Conservation (phyloP, 164 flowering plant species). For the Cinnamomum chago region DNA sequence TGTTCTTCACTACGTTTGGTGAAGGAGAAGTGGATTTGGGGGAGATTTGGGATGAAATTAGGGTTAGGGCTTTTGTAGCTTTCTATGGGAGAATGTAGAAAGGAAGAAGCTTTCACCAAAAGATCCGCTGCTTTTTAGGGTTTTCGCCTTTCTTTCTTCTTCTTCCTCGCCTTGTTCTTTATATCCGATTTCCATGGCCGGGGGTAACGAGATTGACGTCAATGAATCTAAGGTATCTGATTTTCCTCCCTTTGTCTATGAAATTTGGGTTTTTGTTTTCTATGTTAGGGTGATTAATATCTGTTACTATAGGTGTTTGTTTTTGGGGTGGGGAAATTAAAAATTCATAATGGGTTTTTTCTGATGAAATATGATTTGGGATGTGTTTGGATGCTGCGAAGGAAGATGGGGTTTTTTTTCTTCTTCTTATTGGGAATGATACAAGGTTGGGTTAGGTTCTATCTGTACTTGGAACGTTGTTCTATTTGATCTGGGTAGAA, state of each 20-base stretch:
- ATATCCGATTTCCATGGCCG: constrained; percentile 36
- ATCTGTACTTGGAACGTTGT: too few species aligned
- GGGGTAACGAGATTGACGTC: constrained; percentile 47
- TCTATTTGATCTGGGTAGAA: too few species aligned
- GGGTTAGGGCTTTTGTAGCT: not conserved
- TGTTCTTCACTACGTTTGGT: not conserved
- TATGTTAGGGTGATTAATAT: not conserved
- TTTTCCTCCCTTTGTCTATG: not conserved
- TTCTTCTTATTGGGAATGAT: too few species aligned
- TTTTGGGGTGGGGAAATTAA: not conserved
- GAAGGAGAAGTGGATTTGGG: not conserved
- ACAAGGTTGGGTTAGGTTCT: too few species aligned
- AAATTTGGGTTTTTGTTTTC: not conserved
- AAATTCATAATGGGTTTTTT: not conserved
- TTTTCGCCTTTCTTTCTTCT: not conserved
- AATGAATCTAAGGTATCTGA: constrained; percentile 54
- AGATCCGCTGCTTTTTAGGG: not conserved
- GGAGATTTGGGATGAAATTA: not conserved
- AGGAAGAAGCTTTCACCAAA: not conserved
- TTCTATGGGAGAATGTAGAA: not conserved
- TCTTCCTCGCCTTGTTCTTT: too few species aligned
- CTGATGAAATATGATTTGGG: not conserved
- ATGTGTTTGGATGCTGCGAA: not conserved
- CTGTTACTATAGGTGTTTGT: not conserved
- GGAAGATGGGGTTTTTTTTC: not conserved